Evolutionary conservation across 805 yeast species (phyloP).

Genomic region (Kluyveromyces wickerhamii): DNA sequence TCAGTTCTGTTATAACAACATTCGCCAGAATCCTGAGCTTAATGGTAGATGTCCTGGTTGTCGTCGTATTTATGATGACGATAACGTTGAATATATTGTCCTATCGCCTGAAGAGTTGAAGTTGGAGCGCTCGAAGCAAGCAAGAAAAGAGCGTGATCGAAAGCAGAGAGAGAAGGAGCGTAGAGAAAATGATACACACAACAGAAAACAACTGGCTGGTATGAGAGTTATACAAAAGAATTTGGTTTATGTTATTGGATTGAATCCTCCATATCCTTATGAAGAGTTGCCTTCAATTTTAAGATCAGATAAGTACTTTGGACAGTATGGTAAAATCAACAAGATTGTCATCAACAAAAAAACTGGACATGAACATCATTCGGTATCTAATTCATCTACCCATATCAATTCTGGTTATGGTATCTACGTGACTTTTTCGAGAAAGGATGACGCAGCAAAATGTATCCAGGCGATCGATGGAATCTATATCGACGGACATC

Average conservation of each 20-base stretch:
- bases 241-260: constrained; percentile 90
- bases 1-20: constrained; percentile 96
- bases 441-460: constrained; percentile 89
- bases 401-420: constrained; percentile 74
- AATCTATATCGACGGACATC: constrained; percentile 82
- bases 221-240: constrained; percentile 98
- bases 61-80: constrained; percentile 89
- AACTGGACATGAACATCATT: constrained; percentile 35
- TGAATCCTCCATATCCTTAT: constrained; percentile 66
- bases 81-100: constrained; percentile 77
- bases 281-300: constrained; percentile 79
- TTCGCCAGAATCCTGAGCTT: constrained; percentile 88
- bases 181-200: constrained; percentile 76
- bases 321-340: constrained; percentile 95
- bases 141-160: constrained; percentile 71
- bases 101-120: constrained; percentile 80
- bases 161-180: constrained; percentile 85
- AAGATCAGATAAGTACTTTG: constrained; percentile 88
- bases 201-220: constrained; percentile 87
- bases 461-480: constrained; percentile 93
- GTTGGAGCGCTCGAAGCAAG: constrained; percentile 69
- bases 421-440: constrained; percentile 88
- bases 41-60: constrained; percentile 98
- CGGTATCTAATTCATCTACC: constrained; percentile 17
- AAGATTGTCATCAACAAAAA: constrained; percentile 89